These are phyloP conservation scores for Cercophora newfieldiana DNA, from an alignment of 495 filamentous ascomycete species.

Conservation along the genomic window DNA sequence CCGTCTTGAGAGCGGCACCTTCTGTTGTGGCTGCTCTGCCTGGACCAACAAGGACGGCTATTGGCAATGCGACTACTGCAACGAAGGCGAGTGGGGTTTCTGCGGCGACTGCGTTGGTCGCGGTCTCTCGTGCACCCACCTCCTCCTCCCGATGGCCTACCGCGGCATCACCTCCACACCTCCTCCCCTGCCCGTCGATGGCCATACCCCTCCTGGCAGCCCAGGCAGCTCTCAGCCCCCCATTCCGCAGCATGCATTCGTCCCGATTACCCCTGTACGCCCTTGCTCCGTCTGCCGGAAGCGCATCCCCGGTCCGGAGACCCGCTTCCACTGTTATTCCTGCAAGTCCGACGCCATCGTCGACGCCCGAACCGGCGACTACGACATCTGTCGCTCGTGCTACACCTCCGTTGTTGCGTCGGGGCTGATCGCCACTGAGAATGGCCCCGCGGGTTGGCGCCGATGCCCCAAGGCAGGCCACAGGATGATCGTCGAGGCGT, in stretches of 20 bases:
- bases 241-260: constrained; percentile 25
- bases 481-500: constrained; percentile 79
- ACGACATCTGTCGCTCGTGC: constrained; percentile 78
- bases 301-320: constrained; percentile 64
- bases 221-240: not conserved
- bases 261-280: constrained; percentile 65
- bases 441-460: constrained; percentile 78
- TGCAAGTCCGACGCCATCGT: constrained; percentile 37
- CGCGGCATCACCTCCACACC: constrained; percentile 3
- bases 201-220: not conserved
- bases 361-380: constrained; percentile 50
- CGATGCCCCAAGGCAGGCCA: constrained; percentile 71
- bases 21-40: constrained; percentile 73
- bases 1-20: constrained; percentile 74
- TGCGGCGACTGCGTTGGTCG: constrained; percentile 80
- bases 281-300: constrained; percentile 73
- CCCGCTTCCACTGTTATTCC: constrained; percentile 70
- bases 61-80: constrained; percentile 82
- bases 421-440: constrained; percentile 65
- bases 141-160: constrained; percentile 65
- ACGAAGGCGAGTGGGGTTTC: constrained; percentile 90
- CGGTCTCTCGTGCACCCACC: constrained; percentile 73
- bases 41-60: constrained; percentile 73
- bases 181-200: not conserved
- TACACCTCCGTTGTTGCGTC: constrained; percentile 64